phyloP scores from a whole-genome alignment of 116 monocot genomes.

The Cymodocea nodosa region DNA sequence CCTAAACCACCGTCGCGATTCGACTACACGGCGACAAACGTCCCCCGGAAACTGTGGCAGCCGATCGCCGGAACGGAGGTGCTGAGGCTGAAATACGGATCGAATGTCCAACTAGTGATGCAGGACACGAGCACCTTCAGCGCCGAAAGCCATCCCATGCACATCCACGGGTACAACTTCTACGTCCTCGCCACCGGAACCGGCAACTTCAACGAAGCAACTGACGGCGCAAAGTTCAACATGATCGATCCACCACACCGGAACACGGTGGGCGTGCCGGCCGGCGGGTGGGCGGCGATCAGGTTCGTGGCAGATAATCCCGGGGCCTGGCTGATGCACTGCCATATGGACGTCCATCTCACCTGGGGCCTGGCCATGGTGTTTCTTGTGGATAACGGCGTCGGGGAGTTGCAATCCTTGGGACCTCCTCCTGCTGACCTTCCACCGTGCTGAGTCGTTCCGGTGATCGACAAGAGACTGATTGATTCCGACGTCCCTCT shows the following conservation, averaged over 20 bases:
- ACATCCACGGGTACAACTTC: constrained; percentile 31
- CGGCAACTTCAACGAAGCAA: constrained; percentile 9
- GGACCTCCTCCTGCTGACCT: constrained; percentile 13
- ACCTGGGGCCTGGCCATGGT: constrained; percentile 15
- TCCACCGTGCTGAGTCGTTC: not conserved
- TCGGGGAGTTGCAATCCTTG: constrained; percentile 11
- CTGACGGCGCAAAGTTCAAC: constrained; percentile 10
- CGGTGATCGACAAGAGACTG: too few species aligned
- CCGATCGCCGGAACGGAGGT: constrained; percentile 17
- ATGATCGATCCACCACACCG: constrained; percentile 10
- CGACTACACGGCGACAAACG: constrained; percentile 14
- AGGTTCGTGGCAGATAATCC: constrained; percentile 19
- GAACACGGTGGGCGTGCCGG: constrained; percentile 18
- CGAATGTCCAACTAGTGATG: constrained; percentile 15
- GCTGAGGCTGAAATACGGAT: constrained; percentile 10
- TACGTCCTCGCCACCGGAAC: constrained; percentile 12
- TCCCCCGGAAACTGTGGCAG: constrained; percentile 10
- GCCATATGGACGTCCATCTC: constrained; percentile 14
- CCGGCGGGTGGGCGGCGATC: constrained; percentile 13
- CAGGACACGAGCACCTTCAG: constrained; percentile 15
- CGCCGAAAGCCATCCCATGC: constrained; percentile 28
- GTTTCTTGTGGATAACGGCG: constrained; percentile 16
- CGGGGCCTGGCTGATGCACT: constrained; percentile 19
- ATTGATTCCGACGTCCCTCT: too few species aligned
- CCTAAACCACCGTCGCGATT: constrained; percentile 7